Base-by-base conservation (phyloP, 1,284 basidiomycete genomes). In the Heterobasidion annosum region DNA sequence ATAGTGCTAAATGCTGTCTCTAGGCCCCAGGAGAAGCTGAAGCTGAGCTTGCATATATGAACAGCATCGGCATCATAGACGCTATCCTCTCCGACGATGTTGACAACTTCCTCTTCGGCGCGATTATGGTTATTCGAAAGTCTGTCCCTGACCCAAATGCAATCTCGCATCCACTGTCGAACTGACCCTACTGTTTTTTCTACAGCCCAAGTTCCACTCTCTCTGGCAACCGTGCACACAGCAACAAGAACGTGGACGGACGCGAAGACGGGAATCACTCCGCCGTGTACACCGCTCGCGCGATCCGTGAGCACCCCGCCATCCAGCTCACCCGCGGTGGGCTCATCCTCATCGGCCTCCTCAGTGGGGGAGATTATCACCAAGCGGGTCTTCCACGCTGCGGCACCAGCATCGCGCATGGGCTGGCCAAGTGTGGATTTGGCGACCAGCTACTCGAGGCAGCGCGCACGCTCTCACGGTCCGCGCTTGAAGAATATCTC, bases 1-100 rank as follows among this genome's bases (percentile, higher is more conserved):
- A 25, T 25, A 25, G 25, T 25, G 25, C 25, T 25, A 25, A 25
- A 3, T 25, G 25, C 4, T 25, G 25, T 25, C 25, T 25, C 3
- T 57, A 89, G 82, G 96, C 96, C 5, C 91, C 91, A 0, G 96
- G 93, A 10, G 96, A 98, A 69, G 96, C 96, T 0, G 96, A 99
- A 68, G 96, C 96, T 0, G 96, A 99, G 65, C 76, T 99, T 0
- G 96, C 96, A 0, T 86, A 88, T 57, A 75, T 98, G 59, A 93
- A 92, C 62, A 72, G 75, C 3, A 79, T 85, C 35, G 92, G 91
- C 0, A 69, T 88, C 54, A 88, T 98, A 53, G 96, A 99, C 65
- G 92, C 85, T 0, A 81, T 98, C 9, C 73, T 97, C 40, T 93
- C 93, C 0, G 95, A 98, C 69, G 96, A 98, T 62, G 91, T 92